These are phyloP conservation scores for Mycena maculata DNA, from an alignment of 768 basidiomycete species.

Conservation along the genomic window DNA sequence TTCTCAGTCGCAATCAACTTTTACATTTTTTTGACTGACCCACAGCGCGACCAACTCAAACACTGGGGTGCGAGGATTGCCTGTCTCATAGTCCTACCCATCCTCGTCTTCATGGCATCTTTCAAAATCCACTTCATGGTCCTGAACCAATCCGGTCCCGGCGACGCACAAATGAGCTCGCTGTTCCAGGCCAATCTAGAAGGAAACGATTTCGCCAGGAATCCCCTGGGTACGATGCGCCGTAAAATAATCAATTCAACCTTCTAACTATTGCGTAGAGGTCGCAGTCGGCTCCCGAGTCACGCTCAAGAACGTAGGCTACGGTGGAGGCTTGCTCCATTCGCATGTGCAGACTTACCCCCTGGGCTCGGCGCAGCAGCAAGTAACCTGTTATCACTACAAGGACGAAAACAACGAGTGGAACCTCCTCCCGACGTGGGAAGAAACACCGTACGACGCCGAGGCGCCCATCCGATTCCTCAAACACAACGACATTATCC, in stretches of 20 bases:
- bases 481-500: constrained; percentile 79
- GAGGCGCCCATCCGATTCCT: constrained; percentile 79
- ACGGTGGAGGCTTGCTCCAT: constrained; percentile 95
- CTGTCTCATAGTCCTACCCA: constrained; percentile 90
- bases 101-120: constrained; percentile 91
- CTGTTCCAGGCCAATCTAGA: constrained; percentile 96
- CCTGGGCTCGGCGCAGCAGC: constrained; percentile 91
- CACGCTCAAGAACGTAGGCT: constrained; percentile 97
- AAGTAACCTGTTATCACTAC: constrained; percentile 99
- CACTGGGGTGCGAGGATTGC: constrained; percentile 92
- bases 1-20: neutral
- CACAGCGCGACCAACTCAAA: constrained; percentile 83
- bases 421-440: constrained; percentile 85
- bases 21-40: constrained; percentile 18
- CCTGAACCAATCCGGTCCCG: constrained; percentile 93
- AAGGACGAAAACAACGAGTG: constrained; percentile 98
- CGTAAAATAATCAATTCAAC: neutral
- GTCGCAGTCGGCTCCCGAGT: constrained; percentile 90
- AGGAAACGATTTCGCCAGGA: constrained; percentile 93
- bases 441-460: constrained; percentile 72
- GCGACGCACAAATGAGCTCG: constrained; percentile 98
- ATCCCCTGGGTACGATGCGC: constrained; percentile 78
- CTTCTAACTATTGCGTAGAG: constrained; percentile 57
- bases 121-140: constrained; percentile 98
- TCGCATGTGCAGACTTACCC: constrained; percentile 98